A percentile compares a stretch with the other conserved stretches of the same genome.
Conservation (phyloP, 169 alveolate genomes). For the Eimeria zaria region DNA sequence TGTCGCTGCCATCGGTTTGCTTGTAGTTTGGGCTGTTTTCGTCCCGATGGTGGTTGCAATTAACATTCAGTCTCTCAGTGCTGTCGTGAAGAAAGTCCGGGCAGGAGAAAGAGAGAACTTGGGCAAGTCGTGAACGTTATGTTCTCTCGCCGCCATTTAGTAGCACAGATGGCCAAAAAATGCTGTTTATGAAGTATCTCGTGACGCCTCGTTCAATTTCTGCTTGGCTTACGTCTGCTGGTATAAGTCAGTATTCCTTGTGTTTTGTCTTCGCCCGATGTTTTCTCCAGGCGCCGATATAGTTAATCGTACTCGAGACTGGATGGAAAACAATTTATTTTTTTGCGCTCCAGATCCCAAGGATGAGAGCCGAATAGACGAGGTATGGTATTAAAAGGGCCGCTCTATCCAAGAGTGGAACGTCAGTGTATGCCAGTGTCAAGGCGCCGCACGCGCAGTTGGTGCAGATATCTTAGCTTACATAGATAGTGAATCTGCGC, state of each 20-base stretch:
- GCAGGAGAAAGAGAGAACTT: slow-evolving; percentile 47
- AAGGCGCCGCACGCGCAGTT: neutral
- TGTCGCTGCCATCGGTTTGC: slow-evolving; percentile 28
- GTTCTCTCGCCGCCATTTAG: neutral
- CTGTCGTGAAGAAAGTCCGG: slow-evolving; percentile 41
- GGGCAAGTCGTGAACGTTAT: neutral
- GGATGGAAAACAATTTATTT: slow-evolving; percentile 62
- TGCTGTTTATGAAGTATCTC: neutral
- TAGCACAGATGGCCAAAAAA: neutral
- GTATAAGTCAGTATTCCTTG: neutral
- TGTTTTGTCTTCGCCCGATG: neutral
- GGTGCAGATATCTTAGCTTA: neutral
- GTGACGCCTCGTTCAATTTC: neutral
- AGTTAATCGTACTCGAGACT: neutral
- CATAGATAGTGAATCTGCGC: neutral
- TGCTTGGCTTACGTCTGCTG: neutral
- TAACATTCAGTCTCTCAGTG: slow-evolving; percentile 57
- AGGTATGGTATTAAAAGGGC: neutral
- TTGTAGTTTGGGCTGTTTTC: slow-evolving; percentile 55
- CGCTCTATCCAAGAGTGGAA: neutral
- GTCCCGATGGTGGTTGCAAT: slow-evolving; percentile 70
- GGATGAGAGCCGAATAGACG: slow-evolving; percentile 40
- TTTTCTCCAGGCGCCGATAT: slow-evolving; percentile 38
- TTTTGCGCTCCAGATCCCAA: slow-evolving; percentile 62
- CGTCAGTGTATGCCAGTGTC: neutral